Evolutionary conservation across 768 basidiomycete species (phyloP).

Genomic region (Kondoa subrosea): DNA sequence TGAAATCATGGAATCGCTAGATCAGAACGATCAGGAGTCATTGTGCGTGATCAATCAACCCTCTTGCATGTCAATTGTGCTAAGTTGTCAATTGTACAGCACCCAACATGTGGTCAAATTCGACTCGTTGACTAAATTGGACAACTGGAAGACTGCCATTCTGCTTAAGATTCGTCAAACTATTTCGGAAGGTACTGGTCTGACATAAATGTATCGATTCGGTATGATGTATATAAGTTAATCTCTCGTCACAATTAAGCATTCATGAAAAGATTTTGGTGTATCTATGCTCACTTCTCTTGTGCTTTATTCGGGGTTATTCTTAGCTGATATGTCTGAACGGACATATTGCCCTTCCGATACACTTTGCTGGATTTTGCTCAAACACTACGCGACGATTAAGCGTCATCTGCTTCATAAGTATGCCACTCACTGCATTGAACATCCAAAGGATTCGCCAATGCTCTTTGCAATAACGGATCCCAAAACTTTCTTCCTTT

Average conservation of each 20-base stretch:
- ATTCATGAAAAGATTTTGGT: no score
- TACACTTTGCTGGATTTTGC: not conserved
- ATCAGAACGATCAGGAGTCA: constrained; percentile 30
- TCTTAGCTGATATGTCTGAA: not conserved
- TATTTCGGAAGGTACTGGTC: constrained; percentile 43
- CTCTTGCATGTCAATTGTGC: not conserved
- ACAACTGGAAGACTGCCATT: constrained; percentile 88
- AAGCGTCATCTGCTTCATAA: not conserved
- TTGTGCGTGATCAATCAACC: constrained; percentile 9
- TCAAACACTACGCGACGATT: not conserved
- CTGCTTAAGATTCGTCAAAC: constrained; percentile 75
- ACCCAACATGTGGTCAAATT: constrained; percentile 76
- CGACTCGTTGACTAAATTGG: constrained; percentile 79
- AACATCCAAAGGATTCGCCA: not conserved
- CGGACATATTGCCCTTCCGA: not conserved
- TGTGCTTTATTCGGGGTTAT: no score
- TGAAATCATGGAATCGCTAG: constrained; percentile 59
- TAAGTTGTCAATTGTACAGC: constrained; percentile 8
- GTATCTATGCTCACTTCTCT: no score
- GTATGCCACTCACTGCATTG: not conserved
- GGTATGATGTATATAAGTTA: no score
- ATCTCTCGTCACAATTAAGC: no score
- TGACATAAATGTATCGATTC: constrained; percentile 32
- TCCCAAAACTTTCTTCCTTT: not conserved
- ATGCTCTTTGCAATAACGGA: not conserved